Evolutionary conservation across 2,329 filamentous ascomycete genomes (phyloP).

Genomic region (Arthrobotrys sinensis): DNA sequence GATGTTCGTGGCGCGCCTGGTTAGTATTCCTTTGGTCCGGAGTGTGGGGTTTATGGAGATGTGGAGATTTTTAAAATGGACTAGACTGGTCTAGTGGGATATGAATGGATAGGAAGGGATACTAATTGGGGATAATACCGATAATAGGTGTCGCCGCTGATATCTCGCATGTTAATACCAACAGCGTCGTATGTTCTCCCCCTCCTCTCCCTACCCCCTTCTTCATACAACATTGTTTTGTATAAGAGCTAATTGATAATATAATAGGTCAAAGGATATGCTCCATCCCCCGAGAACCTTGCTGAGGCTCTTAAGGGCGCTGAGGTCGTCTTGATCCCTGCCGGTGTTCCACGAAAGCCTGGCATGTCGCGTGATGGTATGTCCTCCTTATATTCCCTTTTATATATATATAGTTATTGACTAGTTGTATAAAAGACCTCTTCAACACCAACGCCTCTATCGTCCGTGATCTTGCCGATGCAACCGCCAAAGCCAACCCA

Average conservation of each 20-base stretch:
- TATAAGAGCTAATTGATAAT: conserved; percentile 13
- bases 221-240: neutral
- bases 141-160: conserved; percentile 92
- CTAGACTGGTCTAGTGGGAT: neutral
- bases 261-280: conserved; percentile 85
- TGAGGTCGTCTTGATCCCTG: conserved; percentile 96
- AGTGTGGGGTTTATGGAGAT: neutral
- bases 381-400: conserved; percentile 56
- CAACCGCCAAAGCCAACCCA: conserved; percentile 87
- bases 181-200: conserved; percentile 74
- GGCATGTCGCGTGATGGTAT: conserved; percentile 97
- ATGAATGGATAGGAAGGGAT: neutral
- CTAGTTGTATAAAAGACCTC: conserved; percentile 74
- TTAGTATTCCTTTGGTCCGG: conserved; percentile 70
- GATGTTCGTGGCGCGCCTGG: conserved; percentile 95
- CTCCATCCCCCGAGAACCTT: conserved; percentile 82
- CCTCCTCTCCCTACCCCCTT: neutral
- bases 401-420: neutral
- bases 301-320: conserved; percentile 84
- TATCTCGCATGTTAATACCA: conserved; percentile 99
- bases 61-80: neutral
- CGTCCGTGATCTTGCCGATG: conserved; percentile 97
- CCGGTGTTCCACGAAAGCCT: conserved; percentile 98
- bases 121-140: neutral
- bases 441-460: conserved; percentile 99